Percentiles rank a stretch among this genome's conserved stretches.
phyloP scores from a whole-genome alignment of 148 eudicot genomes.

The Camellia sinensis region DNA sequence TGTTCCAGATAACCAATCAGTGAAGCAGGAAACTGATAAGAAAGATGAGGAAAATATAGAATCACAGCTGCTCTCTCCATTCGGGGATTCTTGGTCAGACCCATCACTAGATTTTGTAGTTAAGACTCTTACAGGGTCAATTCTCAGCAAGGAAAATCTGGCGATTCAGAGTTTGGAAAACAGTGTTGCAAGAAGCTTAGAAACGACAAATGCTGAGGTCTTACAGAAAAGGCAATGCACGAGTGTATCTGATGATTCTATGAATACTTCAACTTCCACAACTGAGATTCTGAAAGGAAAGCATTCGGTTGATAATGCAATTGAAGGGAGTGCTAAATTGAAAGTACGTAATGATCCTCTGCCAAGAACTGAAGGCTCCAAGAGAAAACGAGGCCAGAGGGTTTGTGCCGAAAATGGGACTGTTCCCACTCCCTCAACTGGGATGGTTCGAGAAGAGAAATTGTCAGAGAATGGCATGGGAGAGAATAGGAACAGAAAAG shows the following conservation, averaged over 20 bases:
- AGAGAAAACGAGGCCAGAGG: slow-evolving; percentile 15
- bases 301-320: not conserved
- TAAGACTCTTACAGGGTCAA: slow-evolving; percentile 78
- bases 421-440: slow-evolving; percentile 15
- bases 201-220: slow-evolving; percentile 7
- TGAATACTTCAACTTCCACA: not conserved
- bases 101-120: slow-evolving; percentile 78
- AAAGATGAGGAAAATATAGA: slow-evolving; percentile 12
- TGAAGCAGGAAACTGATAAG: slow-evolving; percentile 12
- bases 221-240: not conserved
- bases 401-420: slow-evolving; percentile 14
- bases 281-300: slow-evolving; percentile 1
- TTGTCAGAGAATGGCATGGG: slow-evolving; percentile 11
- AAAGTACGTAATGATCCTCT: slow-evolving; percentile 1
- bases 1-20: slow-evolving; percentile 23
- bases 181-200: slow-evolving; percentile 1
- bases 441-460: slow-evolving; percentile 14
- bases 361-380: slow-evolving; percentile 3
- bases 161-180: slow-evolving; percentile 6
- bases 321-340: slow-evolving; percentile 16
- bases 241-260: slow-evolving; percentile 4
- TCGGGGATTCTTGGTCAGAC: slow-evolving; percentile 55
- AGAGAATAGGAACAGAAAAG: slow-evolving; percentile 21
- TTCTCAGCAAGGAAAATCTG: slow-evolving; percentile 26
- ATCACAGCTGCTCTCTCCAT: slow-evolving; percentile 34